Evolutionary conservation across 148 eudicot species (phyloP).

Genomic region (Dianthus caryophyllus): DNA sequence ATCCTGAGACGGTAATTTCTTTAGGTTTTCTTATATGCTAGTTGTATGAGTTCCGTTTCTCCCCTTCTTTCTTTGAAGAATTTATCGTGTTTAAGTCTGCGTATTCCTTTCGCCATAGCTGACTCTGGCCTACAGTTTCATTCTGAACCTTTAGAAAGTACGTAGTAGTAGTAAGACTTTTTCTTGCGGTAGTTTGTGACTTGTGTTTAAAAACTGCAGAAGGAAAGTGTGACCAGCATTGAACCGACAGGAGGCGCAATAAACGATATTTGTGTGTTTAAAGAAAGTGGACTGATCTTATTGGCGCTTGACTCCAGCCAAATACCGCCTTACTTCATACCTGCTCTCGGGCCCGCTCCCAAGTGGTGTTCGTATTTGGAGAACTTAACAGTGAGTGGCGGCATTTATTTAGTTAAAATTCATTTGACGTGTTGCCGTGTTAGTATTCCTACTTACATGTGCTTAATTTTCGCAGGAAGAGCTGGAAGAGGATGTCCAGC

Average conservation of each 20-base stretch:
- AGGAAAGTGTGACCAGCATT: constrained; percentile 94
- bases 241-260: constrained; percentile 84
- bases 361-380: constrained; percentile 93
- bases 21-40: constrained; percentile 3
- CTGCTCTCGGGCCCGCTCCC: constrained; percentile 96
- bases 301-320: constrained; percentile 77
- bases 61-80: background rate
- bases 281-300: constrained; percentile 74
- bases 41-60: background rate
- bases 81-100: background rate
- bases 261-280: constrained; percentile 74
- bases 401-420: background rate
- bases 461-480: constrained; percentile 57
- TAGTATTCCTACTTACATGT: constrained; percentile 12
- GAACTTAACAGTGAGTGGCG: constrained; percentile 54
- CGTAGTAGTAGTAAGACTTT: background rate
- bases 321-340: constrained; percentile 85
- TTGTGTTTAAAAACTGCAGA: constrained; percentile 37
- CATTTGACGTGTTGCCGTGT: background rate
- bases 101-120: constrained; percentile 10
- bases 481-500: constrained; percentile 78
- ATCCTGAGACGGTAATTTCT: constrained; percentile 79
- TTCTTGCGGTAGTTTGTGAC: background rate
- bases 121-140: constrained; percentile 1
- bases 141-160: too few relatives aligned